Evolutionary conservation across 2,329 filamentous ascomycete genomes (phyloP).

Genomic region (Ceratocystis cacaofunesta): DNA sequence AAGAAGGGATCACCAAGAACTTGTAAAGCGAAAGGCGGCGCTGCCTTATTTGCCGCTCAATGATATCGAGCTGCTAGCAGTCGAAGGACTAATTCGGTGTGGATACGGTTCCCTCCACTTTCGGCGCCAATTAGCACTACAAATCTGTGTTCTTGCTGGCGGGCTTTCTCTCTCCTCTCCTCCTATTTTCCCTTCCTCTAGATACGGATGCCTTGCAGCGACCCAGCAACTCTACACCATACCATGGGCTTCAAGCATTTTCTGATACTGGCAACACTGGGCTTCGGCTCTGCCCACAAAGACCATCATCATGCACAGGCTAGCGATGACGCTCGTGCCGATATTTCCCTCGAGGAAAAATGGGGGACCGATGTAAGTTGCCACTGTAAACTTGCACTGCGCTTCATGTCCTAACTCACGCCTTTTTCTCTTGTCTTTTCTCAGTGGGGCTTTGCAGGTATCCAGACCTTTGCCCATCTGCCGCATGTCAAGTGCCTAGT

Average conservation of each 20-base stretch:
- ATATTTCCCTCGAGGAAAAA: slow-evolving; percentile 13
- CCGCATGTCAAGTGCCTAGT: slow-evolving; percentile 54
- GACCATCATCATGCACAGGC: background rate
- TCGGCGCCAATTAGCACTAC: background rate
- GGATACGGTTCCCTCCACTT: background rate
- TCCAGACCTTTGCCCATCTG: slow-evolving; percentile 61
- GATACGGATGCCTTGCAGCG: too few relatives aligned
- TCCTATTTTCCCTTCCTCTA: background rate
- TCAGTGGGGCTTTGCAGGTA: slow-evolving; percentile 47
- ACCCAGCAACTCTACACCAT: background rate
- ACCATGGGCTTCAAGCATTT: slow-evolving; percentile 9
- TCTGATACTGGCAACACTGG: background rate
- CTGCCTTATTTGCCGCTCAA: background rate
- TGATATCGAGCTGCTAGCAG: background rate
- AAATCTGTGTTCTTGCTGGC: background rate
- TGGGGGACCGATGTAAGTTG: slow-evolving; percentile 17
- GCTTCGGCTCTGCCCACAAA: slow-evolving; percentile 6
- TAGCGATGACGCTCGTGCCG: background rate
- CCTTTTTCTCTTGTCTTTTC: background rate
- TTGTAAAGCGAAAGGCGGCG: background rate
- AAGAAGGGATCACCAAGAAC: background rate
- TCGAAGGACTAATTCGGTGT: background rate
- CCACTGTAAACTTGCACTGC: background rate
- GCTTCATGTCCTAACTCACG: background rate
- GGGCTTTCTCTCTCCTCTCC: background rate